phyloP scores from a whole-genome alignment of 2,329 filamentous ascomycete species.

The Myriosclerotinia curreyana region DNA sequence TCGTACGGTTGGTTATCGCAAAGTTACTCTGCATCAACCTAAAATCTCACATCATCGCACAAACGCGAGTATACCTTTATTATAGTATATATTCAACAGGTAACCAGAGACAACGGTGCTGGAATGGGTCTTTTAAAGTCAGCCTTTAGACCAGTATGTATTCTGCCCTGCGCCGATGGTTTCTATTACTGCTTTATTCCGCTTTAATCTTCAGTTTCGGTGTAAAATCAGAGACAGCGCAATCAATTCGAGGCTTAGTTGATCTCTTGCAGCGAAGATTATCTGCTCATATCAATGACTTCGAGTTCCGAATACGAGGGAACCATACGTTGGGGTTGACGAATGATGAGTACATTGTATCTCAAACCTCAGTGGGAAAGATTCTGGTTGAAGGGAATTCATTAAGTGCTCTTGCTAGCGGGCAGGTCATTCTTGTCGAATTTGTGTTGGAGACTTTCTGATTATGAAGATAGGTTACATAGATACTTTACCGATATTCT shows the following conservation, averaged over 20 bases:
- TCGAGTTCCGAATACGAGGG: constrained; percentile 26
- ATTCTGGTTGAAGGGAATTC: constrained; percentile 15
- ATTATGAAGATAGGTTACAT: constrained; percentile 27
- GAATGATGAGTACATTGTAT: constrained; percentile 31
- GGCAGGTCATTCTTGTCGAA: neutral
- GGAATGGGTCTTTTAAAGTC: neutral
- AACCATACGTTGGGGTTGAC: constrained; percentile 7
- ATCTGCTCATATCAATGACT: constrained; percentile 27
- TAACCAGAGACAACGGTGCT: neutral
- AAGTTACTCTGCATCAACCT: neutral
- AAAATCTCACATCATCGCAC: neutral
- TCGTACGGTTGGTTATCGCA: neutral
- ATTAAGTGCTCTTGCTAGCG: neutral
- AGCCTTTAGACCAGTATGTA: neutral
- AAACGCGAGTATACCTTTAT: neutral
- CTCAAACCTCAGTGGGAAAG: constrained; percentile 30
- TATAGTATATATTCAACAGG: neutral
- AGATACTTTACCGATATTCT: constrained; percentile 44
- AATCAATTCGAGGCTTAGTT: constrained; percentile 27
- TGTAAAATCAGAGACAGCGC: neutral
- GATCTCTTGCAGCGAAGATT: constrained; percentile 29
- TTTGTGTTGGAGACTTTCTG: neutral
- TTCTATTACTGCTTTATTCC: neutral
- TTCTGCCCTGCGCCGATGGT: neutral
- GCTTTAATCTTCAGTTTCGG: neutral